Percentiles rank a stretch among this genome's conserved stretches.
Conservation (phyloP, 768 basidiomycete genomes). For the Glaciozyma martinii region DNA sequence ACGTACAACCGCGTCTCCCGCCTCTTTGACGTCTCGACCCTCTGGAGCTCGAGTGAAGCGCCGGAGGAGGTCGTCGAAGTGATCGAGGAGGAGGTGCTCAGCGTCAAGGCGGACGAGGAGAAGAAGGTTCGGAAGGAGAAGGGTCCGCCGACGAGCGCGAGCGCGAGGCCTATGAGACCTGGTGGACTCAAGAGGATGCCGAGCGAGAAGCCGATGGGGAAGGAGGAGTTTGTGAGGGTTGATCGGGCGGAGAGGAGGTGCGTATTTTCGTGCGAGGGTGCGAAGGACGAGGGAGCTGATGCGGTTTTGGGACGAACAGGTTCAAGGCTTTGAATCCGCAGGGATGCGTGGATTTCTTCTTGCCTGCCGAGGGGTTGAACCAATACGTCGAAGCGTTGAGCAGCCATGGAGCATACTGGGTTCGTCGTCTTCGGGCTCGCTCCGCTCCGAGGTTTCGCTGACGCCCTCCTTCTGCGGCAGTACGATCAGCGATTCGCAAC, state of each 20-base stretch:
- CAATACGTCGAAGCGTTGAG: constrained; percentile 21
- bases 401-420: constrained; percentile 18
- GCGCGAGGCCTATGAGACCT: not conserved
- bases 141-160: not conserved
- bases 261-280: not conserved
- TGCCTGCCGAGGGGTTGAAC: constrained; percentile 25
- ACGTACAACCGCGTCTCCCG: constrained; percentile 26
- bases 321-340: constrained; percentile 29
- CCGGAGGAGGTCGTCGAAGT: constrained; percentile 7
- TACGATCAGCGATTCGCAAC: constrained; percentile 19
- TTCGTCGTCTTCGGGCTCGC: not conserved
- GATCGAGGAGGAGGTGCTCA: not conserved
- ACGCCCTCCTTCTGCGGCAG: too few species aligned
- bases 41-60: constrained; percentile 18
- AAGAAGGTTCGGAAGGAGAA: not conserved
- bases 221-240: constrained; percentile 25
- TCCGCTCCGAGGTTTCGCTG: not conserved
- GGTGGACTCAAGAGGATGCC: constrained; percentile 23
- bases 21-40: constrained; percentile 24
- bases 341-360: constrained; percentile 23
- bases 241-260: constrained; percentile 28
- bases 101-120: not conserved
- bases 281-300: not conserved
- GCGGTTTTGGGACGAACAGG: not conserved
- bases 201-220: constrained; percentile 16